Evolutionary conservation across 2,329 filamentous ascomycete species (phyloP).

Genomic region (Fusarium setosum): DNA sequence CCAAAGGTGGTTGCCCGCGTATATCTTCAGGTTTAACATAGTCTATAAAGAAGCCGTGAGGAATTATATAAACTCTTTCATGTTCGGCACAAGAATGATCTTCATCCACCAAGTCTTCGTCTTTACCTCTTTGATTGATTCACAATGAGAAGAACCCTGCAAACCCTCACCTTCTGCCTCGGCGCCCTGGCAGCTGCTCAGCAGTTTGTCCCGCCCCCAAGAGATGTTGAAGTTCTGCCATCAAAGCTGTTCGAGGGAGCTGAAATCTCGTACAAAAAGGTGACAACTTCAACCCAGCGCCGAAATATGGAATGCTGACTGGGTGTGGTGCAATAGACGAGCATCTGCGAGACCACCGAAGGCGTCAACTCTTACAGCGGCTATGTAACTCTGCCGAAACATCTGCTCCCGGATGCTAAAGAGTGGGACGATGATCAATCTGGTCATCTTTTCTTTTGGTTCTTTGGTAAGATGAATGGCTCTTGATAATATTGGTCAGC

Average conservation of each 20-base stretch:
- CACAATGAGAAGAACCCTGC: not conserved
- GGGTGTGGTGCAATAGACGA: slow-evolving; percentile 3
- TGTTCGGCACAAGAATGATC: no score
- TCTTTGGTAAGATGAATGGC: slow-evolving; percentile 43
- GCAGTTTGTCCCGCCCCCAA: slow-evolving; percentile 1
- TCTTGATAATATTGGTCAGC: fast-evolving
- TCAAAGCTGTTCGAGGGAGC: slow-evolving; percentile 27
- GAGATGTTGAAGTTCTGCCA: not conserved
- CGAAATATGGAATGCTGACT: not conserved
- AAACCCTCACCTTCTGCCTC: not conserved
- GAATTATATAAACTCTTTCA: no score
- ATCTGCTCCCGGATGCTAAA: slow-evolving; percentile 42
- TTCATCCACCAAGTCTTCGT: not conserved
- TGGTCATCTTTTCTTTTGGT: slow-evolving; percentile 57
- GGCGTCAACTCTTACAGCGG: slow-evolving; percentile 38
- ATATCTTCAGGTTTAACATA: no score
- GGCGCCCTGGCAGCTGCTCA: slow-evolving; percentile 4
- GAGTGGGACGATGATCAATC: slow-evolving; percentile 23
- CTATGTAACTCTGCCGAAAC: slow-evolving; percentile 36
- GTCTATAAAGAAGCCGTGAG: no score
- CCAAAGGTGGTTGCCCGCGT: no score
- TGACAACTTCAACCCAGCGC: not conserved
- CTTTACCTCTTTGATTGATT: not conserved
- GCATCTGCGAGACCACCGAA: slow-evolving; percentile 38
- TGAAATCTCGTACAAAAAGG: slow-evolving; percentile 40